A percentile compares a stretch with the other conserved stretches of the same genome.
phyloP scores from a whole-genome alignment of 164 flowering plant species.

The Protea cynaroides region DNA sequence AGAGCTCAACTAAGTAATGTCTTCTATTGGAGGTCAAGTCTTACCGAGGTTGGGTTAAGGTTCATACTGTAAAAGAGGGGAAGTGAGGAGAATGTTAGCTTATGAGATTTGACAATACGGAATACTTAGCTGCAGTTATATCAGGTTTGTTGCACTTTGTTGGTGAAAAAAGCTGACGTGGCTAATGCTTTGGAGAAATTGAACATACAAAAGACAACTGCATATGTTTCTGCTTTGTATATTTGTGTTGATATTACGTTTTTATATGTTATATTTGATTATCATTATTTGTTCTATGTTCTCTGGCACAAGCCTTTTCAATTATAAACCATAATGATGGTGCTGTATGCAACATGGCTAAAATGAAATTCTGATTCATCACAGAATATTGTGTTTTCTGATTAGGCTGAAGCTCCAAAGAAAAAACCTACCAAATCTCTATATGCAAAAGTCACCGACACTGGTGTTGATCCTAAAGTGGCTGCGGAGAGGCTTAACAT shows the following conservation, averaged over 20 bases:
- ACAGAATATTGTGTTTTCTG: no score
- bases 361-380: not conserved
- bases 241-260: not conserved
- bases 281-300: not conserved
- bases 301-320: not conserved
- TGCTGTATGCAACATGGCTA: not conserved
- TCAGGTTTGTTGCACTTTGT: no score
- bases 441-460: slow-evolving; percentile 86
- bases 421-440: slow-evolving; percentile 54
- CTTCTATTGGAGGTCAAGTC: no score
- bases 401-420: slow-evolving; percentile 60
- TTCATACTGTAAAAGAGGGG: no score
- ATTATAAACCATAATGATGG: slow-evolving; percentile 1
- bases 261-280: not conserved
- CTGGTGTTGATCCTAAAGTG: slow-evolving; percentile 69
- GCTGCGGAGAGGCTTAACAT: slow-evolving; percentile 84
- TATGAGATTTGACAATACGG: no score
- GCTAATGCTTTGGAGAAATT: no score
- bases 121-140: no score
- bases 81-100: no score
- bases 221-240: not conserved
- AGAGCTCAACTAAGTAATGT: no score
- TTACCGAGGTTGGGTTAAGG: no score
- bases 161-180: no score
- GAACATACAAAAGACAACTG: no score